A percentile compares a stretch with the other conserved stretches of the same genome.
These are phyloP conservation scores for Urochloa ruziziensis DNA, from an alignment of 176 grass and related monocot species.

Conservation along the genomic window DNA sequence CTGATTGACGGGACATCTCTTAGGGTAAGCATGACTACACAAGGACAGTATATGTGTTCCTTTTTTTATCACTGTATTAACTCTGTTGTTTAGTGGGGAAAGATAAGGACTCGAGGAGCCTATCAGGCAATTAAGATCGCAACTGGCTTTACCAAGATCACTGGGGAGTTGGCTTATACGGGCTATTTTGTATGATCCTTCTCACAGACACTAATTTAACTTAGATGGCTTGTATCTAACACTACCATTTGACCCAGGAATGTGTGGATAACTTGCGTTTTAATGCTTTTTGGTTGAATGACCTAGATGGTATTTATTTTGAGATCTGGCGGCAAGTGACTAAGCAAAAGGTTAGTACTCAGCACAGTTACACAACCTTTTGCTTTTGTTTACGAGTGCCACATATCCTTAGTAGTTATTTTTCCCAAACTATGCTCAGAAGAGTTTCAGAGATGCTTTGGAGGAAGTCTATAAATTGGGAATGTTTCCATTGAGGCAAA, in stretches of 20 bases:
- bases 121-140: conserved; percentile 33
- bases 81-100: not conserved
- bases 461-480: conserved; percentile 16
- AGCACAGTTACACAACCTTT: not conserved
- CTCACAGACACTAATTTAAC: not conserved
- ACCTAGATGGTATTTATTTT: not conserved
- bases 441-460: conserved; percentile 16
- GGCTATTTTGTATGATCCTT: conserved; percentile 12
- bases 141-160: conserved; percentile 12
- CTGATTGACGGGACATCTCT: not conserved
- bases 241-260: conserved; percentile 8
- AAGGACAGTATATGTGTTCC: not conserved
- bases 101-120: conserved; percentile 13
- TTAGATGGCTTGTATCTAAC: not conserved
- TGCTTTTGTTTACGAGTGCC: not conserved
- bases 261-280: not conserved
- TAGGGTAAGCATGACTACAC: conserved; percentile 12
- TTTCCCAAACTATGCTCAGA: not conserved
- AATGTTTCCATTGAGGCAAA: not conserved
- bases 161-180: not conserved
- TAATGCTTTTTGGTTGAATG: not conserved
- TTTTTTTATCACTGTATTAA: conserved; percentile 7
- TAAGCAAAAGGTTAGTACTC: conserved; percentile 13
- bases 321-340: conserved; percentile 14
- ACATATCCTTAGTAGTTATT: not conserved